Base-by-base conservation (phyloP, 2,329 filamentous ascomycete species). In the Hymenoscyphus occultus region DNA sequence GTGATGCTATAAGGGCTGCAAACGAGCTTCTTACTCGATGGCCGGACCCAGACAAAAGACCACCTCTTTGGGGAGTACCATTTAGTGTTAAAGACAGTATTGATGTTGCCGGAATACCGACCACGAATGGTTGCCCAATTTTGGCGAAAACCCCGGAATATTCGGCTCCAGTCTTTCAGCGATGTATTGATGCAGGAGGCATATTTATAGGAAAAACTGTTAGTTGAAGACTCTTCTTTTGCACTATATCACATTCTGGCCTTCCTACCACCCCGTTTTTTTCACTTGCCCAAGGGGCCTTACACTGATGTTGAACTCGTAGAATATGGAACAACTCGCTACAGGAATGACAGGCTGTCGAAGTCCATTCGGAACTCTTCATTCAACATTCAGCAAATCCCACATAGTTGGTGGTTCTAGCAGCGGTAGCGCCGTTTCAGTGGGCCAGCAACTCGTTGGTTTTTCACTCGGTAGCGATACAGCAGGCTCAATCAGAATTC, bases 271-370 rank as follows among this genome's bases (percentile, higher is more conserved):
- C n/a, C 14, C 14, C 42, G 3, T 7, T 16, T 45, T n/a, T 45
- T 13, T 19, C 42, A 1, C 1, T 22, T 51, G 19, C n/a, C 19
- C 1, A 51, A 51, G 14, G 28, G 28, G 3, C 28, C n/a, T 51
- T 22, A 22, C 16, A 51, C 48, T 28, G 13, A 54, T 12, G 3
- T 16, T 54, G 13, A 12, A 19, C 10, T 3, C 1, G 19, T 28
- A 54, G 48, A 81, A 81, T 65, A 77, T 86, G 60, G 83, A 86
- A 65, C 83, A 85, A 67, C 76, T 86, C 13, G 83, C 83, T 6
- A 85, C 83, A 1, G 83, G 83, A 1, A 77, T 86, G 28, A 83
- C 80, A 56, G 86, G 85, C 13, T 85, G 82, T 61, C 78, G 83
- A 57, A 83, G 80, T 54, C 81, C 83, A 0, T 84, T 81, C 65